Base-by-base conservation (phyloP, 2,329 filamentous ascomycete species). In the Cytospora paraplurivora region DNA sequence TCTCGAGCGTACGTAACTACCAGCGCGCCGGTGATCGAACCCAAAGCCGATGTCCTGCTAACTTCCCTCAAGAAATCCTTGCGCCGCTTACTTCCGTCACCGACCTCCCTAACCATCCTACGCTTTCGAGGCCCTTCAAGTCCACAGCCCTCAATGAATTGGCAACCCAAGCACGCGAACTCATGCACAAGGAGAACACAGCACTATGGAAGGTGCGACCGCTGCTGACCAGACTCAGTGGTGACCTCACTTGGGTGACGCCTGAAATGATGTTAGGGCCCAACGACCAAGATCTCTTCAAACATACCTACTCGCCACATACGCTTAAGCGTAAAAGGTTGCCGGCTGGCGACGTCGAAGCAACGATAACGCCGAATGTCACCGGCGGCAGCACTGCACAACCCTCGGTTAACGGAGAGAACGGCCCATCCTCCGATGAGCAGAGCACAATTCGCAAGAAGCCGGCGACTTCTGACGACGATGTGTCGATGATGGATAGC, bases 161-260 rank as follows among this genome's bases (percentile, higher is more conserved):
- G 62, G 85, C 88, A 19, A 81, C 81, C 52, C 88, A 93, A 75
- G 88, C 87, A 61, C 84, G 86, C 68, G 82, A 85, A 62, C 88
- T 91, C 69, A 86, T 92, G 79, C 86, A 91, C 63, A 89, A 89
- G 71, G 92, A 95, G 72, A 90, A 90, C 67, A 79, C 81, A 33
- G 87, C 88, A 6, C 78, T 94, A 12, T 91, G 88, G 85, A 87
- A 85, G 69, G 87, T 92, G 54, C 92, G 92, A 72, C 86, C 89
- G 68, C 77, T 95, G 57, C 82, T 92, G 68, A 90, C 88, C 37
- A 85, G 85, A 67, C 81, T 95, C 10, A 86, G 89, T 56, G 92
- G 92, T 37, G 92, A 96, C 73, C 85, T 88, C 67, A 86, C 85
- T 15, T 89, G 87, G 86, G 81, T 83, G 52, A 85, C 86, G 8